A percentile compares a stretch with the other conserved stretches of the same genome.
Evolutionary conservation across 352 stramenopile species (phyloP).

Genomic region (Globisporangium ultimum): DNA sequence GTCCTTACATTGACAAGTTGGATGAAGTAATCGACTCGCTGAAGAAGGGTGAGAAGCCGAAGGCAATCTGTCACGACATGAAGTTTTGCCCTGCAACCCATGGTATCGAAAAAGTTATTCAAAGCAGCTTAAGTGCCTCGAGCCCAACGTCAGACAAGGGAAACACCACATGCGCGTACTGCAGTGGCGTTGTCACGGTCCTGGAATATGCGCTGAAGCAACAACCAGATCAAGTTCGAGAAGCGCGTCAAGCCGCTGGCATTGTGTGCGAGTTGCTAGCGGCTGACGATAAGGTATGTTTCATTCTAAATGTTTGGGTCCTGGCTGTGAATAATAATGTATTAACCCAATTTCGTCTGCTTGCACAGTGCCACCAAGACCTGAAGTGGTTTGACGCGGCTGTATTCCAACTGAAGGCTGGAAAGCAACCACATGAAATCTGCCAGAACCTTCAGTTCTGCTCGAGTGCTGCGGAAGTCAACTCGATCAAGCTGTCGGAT

Average conservation of each 20-base stretch:
- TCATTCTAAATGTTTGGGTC: not conserved
- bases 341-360: not conserved
- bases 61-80: conserved; percentile 61
- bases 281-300: conserved; percentile 50
- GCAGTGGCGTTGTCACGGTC: conserved; percentile 58
- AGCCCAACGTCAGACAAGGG: conserved; percentile 7
- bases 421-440: conserved; percentile 60
- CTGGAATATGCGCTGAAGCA: conserved; percentile 51
- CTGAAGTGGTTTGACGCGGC: conserved; percentile 67
- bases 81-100: conserved; percentile 36
- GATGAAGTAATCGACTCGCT: conserved; percentile 61
- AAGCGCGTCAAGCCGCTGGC: conserved; percentile 57
- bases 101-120: not conserved
- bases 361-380: conserved; percentile 50
- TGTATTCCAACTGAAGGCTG: conserved; percentile 38
- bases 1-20: conserved; percentile 53
- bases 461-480: conserved; percentile 11
- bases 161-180: conserved; percentile 57
- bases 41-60: conserved; percentile 57
- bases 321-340: too few relatives aligned
- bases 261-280: conserved; percentile 68
- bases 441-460: conserved; percentile 58
- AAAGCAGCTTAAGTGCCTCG: not conserved
- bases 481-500: conserved; percentile 23
- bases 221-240: conserved; percentile 55